Evolutionary conservation across 1,284 basidiomycete species (phyloP).

Genomic region (Amylostereum areolatum): DNA sequence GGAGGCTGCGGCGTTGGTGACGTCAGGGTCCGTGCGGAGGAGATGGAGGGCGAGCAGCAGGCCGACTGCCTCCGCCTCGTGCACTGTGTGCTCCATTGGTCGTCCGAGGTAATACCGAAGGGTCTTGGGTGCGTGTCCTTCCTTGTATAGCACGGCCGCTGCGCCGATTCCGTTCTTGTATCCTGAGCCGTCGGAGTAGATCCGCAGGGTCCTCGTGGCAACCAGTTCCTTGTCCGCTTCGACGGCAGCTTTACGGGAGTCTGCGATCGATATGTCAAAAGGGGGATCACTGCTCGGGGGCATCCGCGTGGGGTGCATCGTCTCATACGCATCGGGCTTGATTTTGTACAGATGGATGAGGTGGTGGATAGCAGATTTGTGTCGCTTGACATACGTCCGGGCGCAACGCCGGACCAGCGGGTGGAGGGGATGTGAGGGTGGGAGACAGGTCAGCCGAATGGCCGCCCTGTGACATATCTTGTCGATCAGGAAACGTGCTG

Average conservation of each 20-base stretch:
- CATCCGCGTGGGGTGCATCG: background rate
- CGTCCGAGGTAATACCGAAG: slow-evolving; percentile 19
- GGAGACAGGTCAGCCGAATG: background rate
- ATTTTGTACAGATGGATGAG: background rate
- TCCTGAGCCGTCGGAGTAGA: slow-evolving; percentile 17
- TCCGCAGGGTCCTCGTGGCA: background rate
- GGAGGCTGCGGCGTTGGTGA: background rate
- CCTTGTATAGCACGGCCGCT: slow-evolving; percentile 14
- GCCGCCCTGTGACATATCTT: background rate
- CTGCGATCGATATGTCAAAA: background rate
- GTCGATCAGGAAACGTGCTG: slow-evolving; percentile 6
- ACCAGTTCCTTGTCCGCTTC: background rate
- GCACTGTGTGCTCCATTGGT: slow-evolving; percentile 20
- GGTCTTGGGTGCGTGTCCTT: background rate
- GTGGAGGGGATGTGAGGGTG: background rate
- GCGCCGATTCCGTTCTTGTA: slow-evolving; percentile 17
- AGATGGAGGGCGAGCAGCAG: slow-evolving; percentile 15
- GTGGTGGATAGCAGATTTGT: too few species aligned
- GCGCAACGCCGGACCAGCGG: too few species aligned
- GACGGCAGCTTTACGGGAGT: background rate
- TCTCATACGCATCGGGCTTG: background rate
- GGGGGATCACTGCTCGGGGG: background rate
- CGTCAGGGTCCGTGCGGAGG: background rate
- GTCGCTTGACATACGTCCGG: too few species aligned
- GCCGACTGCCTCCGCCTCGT: slow-evolving; percentile 25